Base-by-base conservation (phyloP, 208 protist species). In the Borovskyia barvae region DNA sequence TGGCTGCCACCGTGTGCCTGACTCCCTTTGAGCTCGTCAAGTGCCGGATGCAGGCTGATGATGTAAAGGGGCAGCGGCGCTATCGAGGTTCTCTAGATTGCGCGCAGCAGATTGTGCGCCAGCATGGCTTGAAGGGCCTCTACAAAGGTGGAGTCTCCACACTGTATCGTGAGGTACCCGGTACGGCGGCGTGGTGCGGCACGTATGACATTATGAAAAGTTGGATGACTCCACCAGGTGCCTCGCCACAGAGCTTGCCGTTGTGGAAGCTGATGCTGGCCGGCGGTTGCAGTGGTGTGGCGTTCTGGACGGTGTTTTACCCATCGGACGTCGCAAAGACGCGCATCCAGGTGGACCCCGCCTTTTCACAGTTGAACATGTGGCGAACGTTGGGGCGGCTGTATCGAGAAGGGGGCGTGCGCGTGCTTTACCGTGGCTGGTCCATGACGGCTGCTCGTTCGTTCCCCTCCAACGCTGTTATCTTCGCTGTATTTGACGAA, bases 301-400 rank as follows among this genome's bases (percentile, higher is more conserved):
- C 80, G 1, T 94, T 87, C 55, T 95, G 92, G 92, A 85, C 85
- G 1, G 54, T 77, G 5, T 85, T 93, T 35, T 97, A 90, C 50
- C 88, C 92, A 0, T 85, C 85, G 8, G 92, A 97, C 52, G 81
- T 94, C 3, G 74, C 90, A 32, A 94, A 94, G 62, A 95, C 92
- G 2, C 72, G 89, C 6, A 78, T 95, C 22, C 90, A 96, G 67
- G 78, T 92, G 14, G 85, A 94, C 50, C 58, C 80, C 0, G 41
- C 41, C 3, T 82, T 72, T 35, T 35, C 26, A 3, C 19, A 37
- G 0, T n/a, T 61, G 29, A 58, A 53, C 40, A 64, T 95, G 19
- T 28, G 51, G 20, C 41, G 36, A 8, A 74, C 70, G 2, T 62
- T 92, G 17, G 33, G 30, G 8, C 46, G 62, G 24, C 39, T 82